phyloP scores from a whole-genome alignment of 495 filamentous ascomycete species.

The Tuber aestivum region DNA sequence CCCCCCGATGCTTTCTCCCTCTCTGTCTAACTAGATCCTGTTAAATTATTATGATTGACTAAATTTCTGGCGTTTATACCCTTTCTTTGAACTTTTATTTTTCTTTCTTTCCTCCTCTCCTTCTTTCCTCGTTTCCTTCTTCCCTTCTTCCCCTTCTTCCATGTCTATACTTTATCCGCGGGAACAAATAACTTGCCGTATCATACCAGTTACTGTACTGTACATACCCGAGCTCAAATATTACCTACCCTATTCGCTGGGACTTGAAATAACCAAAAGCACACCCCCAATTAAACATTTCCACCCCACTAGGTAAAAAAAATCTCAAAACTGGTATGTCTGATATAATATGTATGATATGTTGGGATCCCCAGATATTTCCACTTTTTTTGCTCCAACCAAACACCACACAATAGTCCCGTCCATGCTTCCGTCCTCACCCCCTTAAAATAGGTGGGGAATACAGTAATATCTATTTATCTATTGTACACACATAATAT shows the following conservation, averaged over 20 bases:
- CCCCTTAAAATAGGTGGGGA: too few relatives aligned
- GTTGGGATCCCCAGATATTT: conserved; percentile 14
- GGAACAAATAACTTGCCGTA: background rate
- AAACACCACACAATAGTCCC: too few relatives aligned
- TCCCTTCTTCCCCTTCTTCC: background rate
- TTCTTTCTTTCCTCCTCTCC: background rate
- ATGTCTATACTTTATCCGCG: background rate
- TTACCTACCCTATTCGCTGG: background rate
- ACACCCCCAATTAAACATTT: background rate
- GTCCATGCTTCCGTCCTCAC: too few relatives aligned
- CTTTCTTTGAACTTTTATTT: background rate
- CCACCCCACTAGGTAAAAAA: conserved; percentile 22
- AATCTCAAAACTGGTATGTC: conserved; percentile 23
- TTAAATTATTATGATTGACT: background rate
- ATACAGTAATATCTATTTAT: too few relatives aligned
- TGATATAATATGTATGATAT: too few relatives aligned
- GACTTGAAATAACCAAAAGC: background rate
- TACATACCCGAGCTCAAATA: background rate
- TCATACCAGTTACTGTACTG: too few relatives aligned
- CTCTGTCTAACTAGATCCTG: background rate
- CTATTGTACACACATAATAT: background rate
- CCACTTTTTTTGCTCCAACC: conserved; percentile 12
- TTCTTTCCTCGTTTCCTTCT: too few relatives aligned
- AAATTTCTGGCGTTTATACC: background rate
- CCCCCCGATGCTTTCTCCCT: background rate